Evolutionary conservation across 2,329 filamentous ascomycete species (phyloP).

Genomic region (Stachybotrys elegans): DNA sequence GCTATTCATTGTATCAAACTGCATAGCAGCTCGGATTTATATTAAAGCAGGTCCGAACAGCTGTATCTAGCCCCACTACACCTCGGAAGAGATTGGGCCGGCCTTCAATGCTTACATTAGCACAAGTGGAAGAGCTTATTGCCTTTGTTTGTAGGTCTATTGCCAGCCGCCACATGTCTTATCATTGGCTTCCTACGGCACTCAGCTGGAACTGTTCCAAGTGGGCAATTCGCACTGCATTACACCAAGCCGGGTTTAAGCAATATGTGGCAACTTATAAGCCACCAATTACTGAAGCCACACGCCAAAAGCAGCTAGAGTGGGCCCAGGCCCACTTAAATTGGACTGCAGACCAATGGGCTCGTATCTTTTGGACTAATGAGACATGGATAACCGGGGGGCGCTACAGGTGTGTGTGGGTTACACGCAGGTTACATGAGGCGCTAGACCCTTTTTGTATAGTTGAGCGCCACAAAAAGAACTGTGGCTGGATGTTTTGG

Average conservation of each 20-base stretch:
- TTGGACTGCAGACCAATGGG: neutral
- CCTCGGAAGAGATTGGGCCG: no score
- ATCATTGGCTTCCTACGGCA: neutral
- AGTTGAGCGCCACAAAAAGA: neutral
- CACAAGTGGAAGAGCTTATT: neutral
- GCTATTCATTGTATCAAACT: no score
- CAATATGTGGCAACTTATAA: neutral
- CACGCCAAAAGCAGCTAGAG: neutral
- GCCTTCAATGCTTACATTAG: neutral
- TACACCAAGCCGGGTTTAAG: neutral
- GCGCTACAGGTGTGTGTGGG: neutral
- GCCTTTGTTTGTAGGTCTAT: slow-evolving; percentile 1
- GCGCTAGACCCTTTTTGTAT: neutral
- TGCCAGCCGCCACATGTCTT: neutral
- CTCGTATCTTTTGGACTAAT: neutral
- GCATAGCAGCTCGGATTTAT: no score
- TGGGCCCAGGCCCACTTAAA: neutral
- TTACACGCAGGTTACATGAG: neutral
- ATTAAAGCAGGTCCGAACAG: no score
- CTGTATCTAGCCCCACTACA: no score
- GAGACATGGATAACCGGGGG: neutral
- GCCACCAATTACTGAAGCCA: neutral
- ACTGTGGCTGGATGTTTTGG: neutral
- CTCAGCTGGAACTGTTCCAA: neutral
- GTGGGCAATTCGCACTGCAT: neutral